Evolutionary conservation across 2,329 filamentous ascomycete genomes (phyloP).

Genomic region (Phyllosticta paracitricarpa): DNA sequence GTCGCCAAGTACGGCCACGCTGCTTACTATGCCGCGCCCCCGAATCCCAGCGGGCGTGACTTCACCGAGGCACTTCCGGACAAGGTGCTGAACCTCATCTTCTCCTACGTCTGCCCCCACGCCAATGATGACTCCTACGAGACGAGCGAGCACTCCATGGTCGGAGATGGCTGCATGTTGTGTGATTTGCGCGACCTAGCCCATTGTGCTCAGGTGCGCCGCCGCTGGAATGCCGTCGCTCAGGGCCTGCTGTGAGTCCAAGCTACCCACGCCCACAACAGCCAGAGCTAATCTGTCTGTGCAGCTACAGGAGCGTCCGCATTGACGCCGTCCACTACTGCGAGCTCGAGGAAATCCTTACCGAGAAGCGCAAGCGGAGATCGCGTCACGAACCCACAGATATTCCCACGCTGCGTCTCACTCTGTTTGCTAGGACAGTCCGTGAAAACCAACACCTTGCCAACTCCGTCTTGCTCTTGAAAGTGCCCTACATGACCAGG

Average conservation of each 20-base stretch:
- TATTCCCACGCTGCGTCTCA: slow-evolving; percentile 63
- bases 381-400: slow-evolving; percentile 65
- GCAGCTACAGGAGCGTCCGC: slow-evolving; percentile 76
- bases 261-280: slow-evolving; percentile 4
- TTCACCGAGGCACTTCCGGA: slow-evolving; percentile 47
- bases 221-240: slow-evolving; percentile 56
- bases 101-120: slow-evolving; percentile 77
- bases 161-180: slow-evolving; percentile 77
- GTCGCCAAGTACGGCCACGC: slow-evolving; percentile 14
- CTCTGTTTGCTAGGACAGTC: slow-evolving; percentile 71
- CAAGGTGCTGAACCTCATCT: slow-evolving; percentile 65
- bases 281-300: slow-evolving; percentile 10
- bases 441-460: slow-evolving; percentile 66
- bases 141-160: slow-evolving; percentile 69
- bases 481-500: slow-evolving; percentile 89
- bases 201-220: slow-evolving; percentile 64
- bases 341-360: slow-evolving; percentile 69
- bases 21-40: slow-evolving; percentile 19
- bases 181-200: slow-evolving; percentile 86
- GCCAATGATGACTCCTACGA: slow-evolving; percentile 66
- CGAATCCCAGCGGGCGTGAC: slow-evolving; percentile 27
- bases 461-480: slow-evolving; percentile 64
- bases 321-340: slow-evolving; percentile 96
- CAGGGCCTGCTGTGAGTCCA: slow-evolving; percentile 52
- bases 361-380: slow-evolving; percentile 53